Conservation (phyloP, 805 yeast species). For the Ogataea ganodermae region DNA sequence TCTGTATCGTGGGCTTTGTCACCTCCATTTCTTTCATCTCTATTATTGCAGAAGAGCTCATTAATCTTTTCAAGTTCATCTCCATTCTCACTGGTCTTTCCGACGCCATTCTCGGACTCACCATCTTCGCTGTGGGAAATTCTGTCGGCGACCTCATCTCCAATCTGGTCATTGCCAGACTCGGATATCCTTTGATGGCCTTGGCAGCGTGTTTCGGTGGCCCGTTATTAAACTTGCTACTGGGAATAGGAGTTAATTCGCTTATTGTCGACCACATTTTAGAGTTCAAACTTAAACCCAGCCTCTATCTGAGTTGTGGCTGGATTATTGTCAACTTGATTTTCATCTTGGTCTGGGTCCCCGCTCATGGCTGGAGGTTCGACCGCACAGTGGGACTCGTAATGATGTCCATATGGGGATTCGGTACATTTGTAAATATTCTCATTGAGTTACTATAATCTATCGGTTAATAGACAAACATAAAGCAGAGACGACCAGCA, state of each 20-base stretch:
- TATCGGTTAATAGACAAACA: conserved; percentile 1
- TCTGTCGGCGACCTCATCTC: conserved; percentile 89
- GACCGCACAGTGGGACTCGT: conserved; percentile 40
- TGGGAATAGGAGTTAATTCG: conserved; percentile 82
- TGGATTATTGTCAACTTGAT: conserved; percentile 42
- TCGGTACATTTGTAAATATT: conserved; percentile 39
- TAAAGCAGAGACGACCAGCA: conserved; percentile 37
- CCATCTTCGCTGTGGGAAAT: conserved; percentile 90
- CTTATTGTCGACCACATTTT: conserved; percentile 42
- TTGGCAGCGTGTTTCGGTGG: conserved; percentile 96
- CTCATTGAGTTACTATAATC: conserved; percentile 27
- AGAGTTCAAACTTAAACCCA: conserved; percentile 35
- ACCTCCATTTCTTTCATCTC: conserved; percentile 71
- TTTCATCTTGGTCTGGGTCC: conserved; percentile 41
- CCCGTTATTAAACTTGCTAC: conserved; percentile 73
- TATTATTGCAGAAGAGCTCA: conserved; percentile 67
- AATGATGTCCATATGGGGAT: conserved; percentile 44
- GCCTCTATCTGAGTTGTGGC: conserved; percentile 44
- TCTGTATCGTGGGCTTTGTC: conserved; percentile 61
- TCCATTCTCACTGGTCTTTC: conserved; percentile 62
- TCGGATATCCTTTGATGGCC: conserved; percentile 88
- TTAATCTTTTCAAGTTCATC: conserved; percentile 60
- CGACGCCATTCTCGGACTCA: conserved; percentile 81
- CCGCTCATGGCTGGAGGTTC: conserved; percentile 44
- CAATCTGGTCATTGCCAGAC: conserved; percentile 72